phyloP scores from a whole-genome alignment of 495 filamentous ascomycete genomes.

The Aspergillus steynii region DNA sequence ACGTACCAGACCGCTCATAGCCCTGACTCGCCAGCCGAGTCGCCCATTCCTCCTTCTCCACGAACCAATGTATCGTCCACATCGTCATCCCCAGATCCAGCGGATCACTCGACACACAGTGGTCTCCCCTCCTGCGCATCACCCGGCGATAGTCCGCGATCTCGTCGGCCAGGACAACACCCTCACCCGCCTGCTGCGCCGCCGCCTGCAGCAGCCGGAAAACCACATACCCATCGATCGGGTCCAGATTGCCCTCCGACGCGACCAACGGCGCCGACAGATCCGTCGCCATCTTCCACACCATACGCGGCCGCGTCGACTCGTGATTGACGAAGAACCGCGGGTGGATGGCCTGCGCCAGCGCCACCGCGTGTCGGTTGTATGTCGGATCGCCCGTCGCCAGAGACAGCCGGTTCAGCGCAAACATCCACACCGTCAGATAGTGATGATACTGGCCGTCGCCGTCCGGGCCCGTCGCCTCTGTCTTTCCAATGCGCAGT shows the following conservation, averaged over 20 bases:
- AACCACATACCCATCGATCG: slow-evolving; percentile 60
- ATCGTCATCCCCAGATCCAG: slow-evolving; percentile 67
- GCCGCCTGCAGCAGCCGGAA: slow-evolving; percentile 55
- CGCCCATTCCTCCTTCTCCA: slow-evolving; percentile 55
- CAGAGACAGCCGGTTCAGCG: slow-evolving; percentile 57
- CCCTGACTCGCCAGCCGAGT: slow-evolving; percentile 41
- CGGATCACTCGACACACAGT: slow-evolving; percentile 53
- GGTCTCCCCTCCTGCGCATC: slow-evolving; percentile 50
- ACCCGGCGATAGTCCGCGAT: slow-evolving; percentile 60
- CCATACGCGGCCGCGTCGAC: slow-evolving; percentile 46
- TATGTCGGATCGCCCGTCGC: slow-evolving; percentile 52
- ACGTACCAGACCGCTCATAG: slow-evolving; percentile 46
- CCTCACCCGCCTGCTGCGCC: slow-evolving; percentile 29
- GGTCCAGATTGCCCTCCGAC: slow-evolving; percentile 62
- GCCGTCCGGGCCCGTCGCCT: slow-evolving; percentile 51
- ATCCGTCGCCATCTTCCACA: slow-evolving; percentile 64
- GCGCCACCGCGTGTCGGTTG: slow-evolving; percentile 55
- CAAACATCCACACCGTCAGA: slow-evolving; percentile 71
- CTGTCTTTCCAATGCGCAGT: slow-evolving; percentile 62
- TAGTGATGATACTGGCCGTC: slow-evolving; percentile 73
- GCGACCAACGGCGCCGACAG: slow-evolving; percentile 50
- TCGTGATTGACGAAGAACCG: slow-evolving; percentile 50
- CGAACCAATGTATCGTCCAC: slow-evolving; percentile 62
- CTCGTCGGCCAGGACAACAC: slow-evolving; percentile 46
- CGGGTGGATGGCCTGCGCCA: slow-evolving; percentile 61